Conservation (phyloP, 495 filamentous ascomycete species). For the Rostrohypoxylon terebratum region DNA sequence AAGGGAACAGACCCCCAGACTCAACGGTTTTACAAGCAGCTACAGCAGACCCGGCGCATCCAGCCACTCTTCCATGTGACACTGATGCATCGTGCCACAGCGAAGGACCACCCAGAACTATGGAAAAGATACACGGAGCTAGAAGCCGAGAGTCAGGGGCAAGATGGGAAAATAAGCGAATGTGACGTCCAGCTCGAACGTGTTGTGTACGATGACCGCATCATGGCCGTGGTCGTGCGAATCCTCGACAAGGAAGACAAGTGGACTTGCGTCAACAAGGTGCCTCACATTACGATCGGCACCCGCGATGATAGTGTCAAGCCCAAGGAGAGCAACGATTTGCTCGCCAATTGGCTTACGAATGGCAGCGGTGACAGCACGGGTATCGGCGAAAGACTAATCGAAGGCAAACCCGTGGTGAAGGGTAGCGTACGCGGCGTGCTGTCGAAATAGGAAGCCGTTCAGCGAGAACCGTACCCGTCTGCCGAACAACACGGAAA, state of each 20-base stretch:
- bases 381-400: conserved; percentile 60
- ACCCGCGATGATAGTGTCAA: conserved; percentile 79
- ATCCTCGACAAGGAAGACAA: conserved; percentile 63
- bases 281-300: conserved; percentile 92
- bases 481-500: background rate
- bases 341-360: conserved; percentile 76
- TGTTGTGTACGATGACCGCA: conserved; percentile 80
- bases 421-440: conserved; percentile 59
- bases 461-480: conserved; percentile 11
- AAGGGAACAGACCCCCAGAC: conserved; percentile 58
- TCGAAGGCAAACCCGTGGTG: conserved; percentile 58
- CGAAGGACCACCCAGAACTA: conserved; percentile 68
- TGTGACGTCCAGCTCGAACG: conserved; percentile 65
- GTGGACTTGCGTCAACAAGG: conserved; percentile 78
- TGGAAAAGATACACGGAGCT: conserved; percentile 75
- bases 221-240: conserved; percentile 90
- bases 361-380: conserved; percentile 58
- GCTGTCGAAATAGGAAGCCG: conserved; percentile 56
- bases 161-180: conserved; percentile 57
- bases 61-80: conserved; percentile 94
- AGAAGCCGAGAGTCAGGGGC: conserved; percentile 55
- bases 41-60: conserved; percentile 77
- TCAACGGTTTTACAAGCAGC: conserved; percentile 77
- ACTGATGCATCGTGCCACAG: conserved; percentile 80
- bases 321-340: conserved; percentile 91